These are phyloP conservation scores for Fusarium oxysporum DNA, from an alignment of 2,329 filamentous ascomycete genomes.

Conservation along the genomic window DNA sequence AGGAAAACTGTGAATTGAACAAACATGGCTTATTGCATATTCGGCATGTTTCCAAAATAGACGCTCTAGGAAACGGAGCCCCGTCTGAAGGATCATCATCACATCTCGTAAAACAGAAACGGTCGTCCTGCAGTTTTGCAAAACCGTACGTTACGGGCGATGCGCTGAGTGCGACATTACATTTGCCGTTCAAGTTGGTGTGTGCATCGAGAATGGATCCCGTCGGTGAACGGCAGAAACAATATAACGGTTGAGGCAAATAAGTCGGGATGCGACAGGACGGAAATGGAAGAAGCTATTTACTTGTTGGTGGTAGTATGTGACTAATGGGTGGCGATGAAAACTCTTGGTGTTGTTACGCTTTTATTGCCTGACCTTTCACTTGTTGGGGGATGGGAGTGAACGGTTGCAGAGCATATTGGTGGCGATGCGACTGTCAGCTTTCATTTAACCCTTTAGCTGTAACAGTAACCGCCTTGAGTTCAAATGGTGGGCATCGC, in stretches of 20 bases:
- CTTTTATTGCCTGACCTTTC: neutral
- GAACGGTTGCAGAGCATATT: slow-evolving; percentile 6
- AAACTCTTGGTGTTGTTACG: slow-evolving; percentile 24
- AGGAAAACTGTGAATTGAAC: neutral
- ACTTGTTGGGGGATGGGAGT: slow-evolving; percentile 5
- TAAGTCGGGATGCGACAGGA: slow-evolving; percentile 8
- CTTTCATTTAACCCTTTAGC: neutral
- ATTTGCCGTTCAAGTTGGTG: slow-evolving; percentile 5
- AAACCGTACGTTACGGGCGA: slow-evolving; percentile 7
- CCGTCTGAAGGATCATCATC: neutral
- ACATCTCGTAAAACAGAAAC: slow-evolving; percentile 14
- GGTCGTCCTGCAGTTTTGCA: slow-evolving; percentile 6
- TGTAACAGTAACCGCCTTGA: slow-evolving; percentile 5
- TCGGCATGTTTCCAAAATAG: slow-evolving; percentile 17
- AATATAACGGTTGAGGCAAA: slow-evolving; percentile 1
- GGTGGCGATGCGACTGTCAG: slow-evolving; percentile 19
- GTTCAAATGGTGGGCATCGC: slow-evolving; percentile 5
- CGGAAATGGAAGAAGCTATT: slow-evolving; percentile 24
- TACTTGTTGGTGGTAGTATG: slow-evolving; percentile 7
- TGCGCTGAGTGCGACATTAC: slow-evolving; percentile 8
- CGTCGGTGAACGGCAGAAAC: no score
- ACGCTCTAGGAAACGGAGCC: slow-evolving; percentile 3
- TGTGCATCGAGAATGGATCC: slow-evolving; percentile 9
- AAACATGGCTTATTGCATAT: slow-evolving; percentile 6
- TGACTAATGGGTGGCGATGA: slow-evolving; percentile 34